phyloP scores from a whole-genome alignment of 202 grass and related monocot genomes.

The Hordeum pubiflorum region DNA sequence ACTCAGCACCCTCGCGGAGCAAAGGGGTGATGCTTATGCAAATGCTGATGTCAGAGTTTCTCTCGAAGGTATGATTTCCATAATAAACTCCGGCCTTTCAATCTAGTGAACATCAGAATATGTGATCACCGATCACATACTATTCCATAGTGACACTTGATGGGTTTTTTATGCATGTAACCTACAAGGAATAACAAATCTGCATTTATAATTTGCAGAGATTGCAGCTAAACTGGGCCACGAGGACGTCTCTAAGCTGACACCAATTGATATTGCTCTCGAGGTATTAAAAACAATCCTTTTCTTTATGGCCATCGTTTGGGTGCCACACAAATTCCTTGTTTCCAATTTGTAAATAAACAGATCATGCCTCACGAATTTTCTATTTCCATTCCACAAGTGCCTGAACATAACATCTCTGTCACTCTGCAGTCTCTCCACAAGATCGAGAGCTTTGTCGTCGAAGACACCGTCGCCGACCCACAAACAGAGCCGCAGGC shows the following conservation, averaged over 20 bases:
- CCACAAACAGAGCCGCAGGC: conserved; percentile 18
- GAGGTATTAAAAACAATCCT: conserved; percentile 39
- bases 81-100: background rate
- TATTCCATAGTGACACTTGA: background rate
- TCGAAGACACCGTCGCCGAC: background rate
- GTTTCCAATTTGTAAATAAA: too few species aligned
- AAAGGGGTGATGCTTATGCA: conserved; percentile 81
- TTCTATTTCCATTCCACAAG: background rate
- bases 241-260: conserved; percentile 58
- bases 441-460: conserved; percentile 65
- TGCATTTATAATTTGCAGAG: conserved; percentile 41
- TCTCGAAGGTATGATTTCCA: conserved; percentile 59
- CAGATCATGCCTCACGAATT: background rate
- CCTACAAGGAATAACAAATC: conserved; percentile 2
- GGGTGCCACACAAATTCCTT: background rate
- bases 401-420: conserved; percentile 21
- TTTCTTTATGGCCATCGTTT: background rate
- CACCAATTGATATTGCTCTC: conserved; percentile 71
- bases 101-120: background rate
- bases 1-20: conserved; percentile 68
- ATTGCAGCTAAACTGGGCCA: conserved; percentile 79
- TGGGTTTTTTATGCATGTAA: background rate
- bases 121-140: background rate
- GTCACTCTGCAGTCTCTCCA: conserved; percentile 49
- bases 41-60: conserved; percentile 90